phyloP scores from a whole-genome alignment of 2,329 filamentous ascomycete genomes.

The Pseudogymnoascus sp. region DNA sequence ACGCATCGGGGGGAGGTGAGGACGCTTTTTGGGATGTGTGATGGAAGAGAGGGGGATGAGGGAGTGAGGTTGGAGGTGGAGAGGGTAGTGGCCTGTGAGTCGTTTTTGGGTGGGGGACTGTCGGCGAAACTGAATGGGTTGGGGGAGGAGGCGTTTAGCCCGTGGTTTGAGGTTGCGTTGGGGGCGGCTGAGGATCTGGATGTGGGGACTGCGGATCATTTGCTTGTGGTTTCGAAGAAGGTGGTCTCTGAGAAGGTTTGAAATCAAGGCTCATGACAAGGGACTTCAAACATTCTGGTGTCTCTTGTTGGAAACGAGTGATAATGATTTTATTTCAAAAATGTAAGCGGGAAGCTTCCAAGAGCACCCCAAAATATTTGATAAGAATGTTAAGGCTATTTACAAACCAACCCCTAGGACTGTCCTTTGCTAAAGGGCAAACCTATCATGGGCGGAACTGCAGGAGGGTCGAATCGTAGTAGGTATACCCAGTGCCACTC shows the following conservation, averaged over 20 bases:
- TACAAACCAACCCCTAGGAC: background rate
- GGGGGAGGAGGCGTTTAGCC: background rate
- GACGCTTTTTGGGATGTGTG: background rate
- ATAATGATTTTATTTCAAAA: background rate
- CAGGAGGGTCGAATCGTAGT: background rate
- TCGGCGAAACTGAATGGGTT: background rate
- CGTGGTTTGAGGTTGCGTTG: background rate
- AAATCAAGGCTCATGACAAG: background rate
- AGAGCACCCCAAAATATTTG: background rate
- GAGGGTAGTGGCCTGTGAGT: background rate
- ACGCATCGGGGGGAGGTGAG: background rate
- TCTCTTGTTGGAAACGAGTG: background rate
- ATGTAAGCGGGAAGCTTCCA: background rate
- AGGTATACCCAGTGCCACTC: constrained; percentile 33
- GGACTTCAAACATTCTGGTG: background rate
- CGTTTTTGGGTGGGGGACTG: background rate
- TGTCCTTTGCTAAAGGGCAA: background rate
- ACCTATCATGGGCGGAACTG: background rate
- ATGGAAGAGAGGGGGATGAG: background rate
- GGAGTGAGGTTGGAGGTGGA: background rate
- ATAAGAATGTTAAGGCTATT: background rate
- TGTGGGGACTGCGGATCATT: background rate
- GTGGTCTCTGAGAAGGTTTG: background rate
- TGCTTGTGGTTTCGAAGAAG: background rate
- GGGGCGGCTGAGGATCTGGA: background rate